Conservation (phyloP, 768 basidiomycete genomes). For the Termitomyces titanicus region DNA sequence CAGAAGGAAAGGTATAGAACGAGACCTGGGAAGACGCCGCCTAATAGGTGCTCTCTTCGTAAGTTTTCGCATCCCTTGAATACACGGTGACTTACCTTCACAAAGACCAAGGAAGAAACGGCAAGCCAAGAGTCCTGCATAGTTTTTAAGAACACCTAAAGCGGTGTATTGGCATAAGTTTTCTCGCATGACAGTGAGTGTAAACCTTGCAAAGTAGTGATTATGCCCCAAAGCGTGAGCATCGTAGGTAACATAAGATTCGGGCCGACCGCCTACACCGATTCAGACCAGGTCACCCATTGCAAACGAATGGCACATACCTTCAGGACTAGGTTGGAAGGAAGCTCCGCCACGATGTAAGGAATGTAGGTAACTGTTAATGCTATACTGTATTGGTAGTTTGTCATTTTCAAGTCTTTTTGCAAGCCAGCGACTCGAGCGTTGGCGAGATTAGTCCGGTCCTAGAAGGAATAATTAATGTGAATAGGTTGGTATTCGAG, state of each 20-base stretch:
- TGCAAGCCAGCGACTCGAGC: constrained; percentile 63
- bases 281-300: background rate
- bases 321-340: constrained; percentile 58
- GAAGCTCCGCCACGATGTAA: constrained; percentile 57
- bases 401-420: constrained; percentile 45
- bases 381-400: constrained; percentile 46
- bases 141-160: constrained; percentile 43
- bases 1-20: constrained; percentile 55
- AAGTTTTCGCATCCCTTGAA: background rate
- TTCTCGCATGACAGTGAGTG: background rate
- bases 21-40: constrained; percentile 57
- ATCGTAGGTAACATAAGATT: constrained; percentile 14
- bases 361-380: constrained; percentile 49
- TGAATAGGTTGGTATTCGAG: constrained; percentile 19
- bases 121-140: constrained; percentile 40
- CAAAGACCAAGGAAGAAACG: constrained; percentile 51
- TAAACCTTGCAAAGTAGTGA: constrained; percentile 11
- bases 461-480: constrained; percentile 23
- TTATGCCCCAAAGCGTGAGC: constrained; percentile 7
- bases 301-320: constrained; percentile 19
- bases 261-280: constrained; percentile 12
- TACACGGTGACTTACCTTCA: constrained; percentile 31
- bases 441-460: constrained; percentile 55
- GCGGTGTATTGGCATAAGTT: background rate
- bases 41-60: constrained; percentile 18